Conservation (phyloP, 2,329 filamentous ascomycete species). For the Alternaria gansuensis region DNA sequence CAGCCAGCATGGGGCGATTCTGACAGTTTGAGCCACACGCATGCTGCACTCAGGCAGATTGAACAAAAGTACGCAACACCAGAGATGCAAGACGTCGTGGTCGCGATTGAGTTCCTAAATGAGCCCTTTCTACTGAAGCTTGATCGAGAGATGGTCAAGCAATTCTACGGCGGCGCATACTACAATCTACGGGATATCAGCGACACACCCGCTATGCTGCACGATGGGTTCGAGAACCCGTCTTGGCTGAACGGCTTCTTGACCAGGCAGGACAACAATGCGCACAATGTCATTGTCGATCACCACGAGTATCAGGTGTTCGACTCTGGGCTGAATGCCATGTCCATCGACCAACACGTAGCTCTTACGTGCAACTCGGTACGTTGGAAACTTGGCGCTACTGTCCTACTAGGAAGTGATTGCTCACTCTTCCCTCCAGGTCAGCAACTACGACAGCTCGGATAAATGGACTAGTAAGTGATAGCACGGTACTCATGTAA, state of each 20-base stretch:
- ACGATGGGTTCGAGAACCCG: slow-evolving; percentile 64
- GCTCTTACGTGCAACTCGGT: slow-evolving; percentile 65
- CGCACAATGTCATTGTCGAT: slow-evolving; percentile 67
- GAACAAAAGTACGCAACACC: slow-evolving; percentile 64
- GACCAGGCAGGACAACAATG: slow-evolving; percentile 58
- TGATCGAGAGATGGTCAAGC: slow-evolving; percentile 57
- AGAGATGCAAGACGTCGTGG: slow-evolving; percentile 66
- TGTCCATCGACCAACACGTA: slow-evolving; percentile 63
- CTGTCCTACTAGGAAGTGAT: fast-evolving
- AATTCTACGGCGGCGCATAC: slow-evolving; percentile 66
- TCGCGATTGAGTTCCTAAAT: slow-evolving; percentile 65
- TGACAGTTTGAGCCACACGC: slow-evolving; percentile 59
- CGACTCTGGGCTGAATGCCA: slow-evolving; percentile 58
- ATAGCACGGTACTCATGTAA: neutral
- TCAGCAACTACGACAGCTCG: slow-evolving; percentile 56
- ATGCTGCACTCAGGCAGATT: slow-evolving; percentile 66
- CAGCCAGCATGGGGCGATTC: slow-evolving; percentile 59
- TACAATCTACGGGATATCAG: slow-evolving; percentile 59
- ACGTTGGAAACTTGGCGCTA: neutral
- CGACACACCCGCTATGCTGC: slow-evolving; percentile 62
- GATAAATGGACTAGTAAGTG: slow-evolving; percentile 66
- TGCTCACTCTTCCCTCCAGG: slow-evolving; percentile 18
- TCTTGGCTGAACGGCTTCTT: slow-evolving; percentile 69
- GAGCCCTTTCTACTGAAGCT: slow-evolving; percentile 63
- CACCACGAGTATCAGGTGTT: slow-evolving; percentile 76